Conservation (phyloP, 2,329 filamentous ascomycete genomes). For the Fonsecaea nubica region DNA sequence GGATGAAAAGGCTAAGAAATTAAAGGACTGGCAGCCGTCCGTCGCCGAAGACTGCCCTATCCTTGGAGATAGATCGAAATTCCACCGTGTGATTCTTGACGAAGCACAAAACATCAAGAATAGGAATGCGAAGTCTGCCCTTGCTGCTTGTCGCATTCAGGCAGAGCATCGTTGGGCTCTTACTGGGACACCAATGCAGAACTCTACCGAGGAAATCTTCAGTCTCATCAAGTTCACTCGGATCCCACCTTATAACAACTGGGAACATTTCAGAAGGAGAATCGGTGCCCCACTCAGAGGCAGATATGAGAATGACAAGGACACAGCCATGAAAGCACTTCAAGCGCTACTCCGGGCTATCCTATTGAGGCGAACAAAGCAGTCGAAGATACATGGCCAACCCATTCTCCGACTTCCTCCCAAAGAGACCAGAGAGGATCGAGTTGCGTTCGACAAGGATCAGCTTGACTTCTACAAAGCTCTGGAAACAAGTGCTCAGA, state of each 20-base stretch:
- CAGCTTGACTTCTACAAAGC: constrained; percentile 70
- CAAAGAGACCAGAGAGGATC: constrained; percentile 66
- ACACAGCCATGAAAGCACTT: constrained; percentile 70
- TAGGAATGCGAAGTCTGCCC: constrained; percentile 65
- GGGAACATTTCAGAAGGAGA: constrained; percentile 64
- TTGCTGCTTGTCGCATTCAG: constrained; percentile 65
- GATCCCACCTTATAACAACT: constrained; percentile 75
- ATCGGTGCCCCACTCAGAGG: constrained; percentile 62
- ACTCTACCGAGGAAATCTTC: constrained; percentile 77
- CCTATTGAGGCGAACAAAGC: constrained; percentile 82
- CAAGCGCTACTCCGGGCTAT: constrained; percentile 79
- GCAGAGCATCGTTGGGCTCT: constrained; percentile 73
- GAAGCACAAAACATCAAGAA: constrained; percentile 86
- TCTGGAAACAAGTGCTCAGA: constrained; percentile 70
- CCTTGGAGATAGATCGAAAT: constrained; percentile 65
- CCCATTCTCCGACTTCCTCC: constrained; percentile 73
- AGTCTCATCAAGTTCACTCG: constrained; percentile 77
- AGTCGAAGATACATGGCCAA: constrained; percentile 77
- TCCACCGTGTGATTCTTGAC: constrained; percentile 76
- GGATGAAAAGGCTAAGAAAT: constrained; percentile 57
- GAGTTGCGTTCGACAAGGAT: constrained; percentile 71
- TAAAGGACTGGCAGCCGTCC: constrained; percentile 48
- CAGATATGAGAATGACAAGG: constrained; percentile 47
- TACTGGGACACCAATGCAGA: constrained; percentile 89
- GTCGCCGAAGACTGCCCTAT: constrained; percentile 59